Percentiles rank a stretch among this genome's conserved stretches.
These are phyloP conservation scores for Fusarium sp. DNA, from an alignment of 2,329 filamentous ascomycete species.

Conservation along the genomic window DNA sequence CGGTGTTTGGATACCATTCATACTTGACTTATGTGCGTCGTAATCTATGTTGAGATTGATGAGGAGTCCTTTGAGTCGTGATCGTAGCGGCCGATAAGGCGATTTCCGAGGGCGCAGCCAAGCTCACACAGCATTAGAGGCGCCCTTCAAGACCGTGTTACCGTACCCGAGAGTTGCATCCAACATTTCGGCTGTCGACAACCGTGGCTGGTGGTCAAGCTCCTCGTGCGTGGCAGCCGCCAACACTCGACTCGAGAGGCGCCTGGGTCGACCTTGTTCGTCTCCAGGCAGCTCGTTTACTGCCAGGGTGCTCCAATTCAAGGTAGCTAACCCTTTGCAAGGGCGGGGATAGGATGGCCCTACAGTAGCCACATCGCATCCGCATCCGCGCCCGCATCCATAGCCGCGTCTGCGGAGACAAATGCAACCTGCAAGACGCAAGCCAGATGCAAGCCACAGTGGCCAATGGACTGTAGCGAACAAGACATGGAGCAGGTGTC, in stretches of 20 bases:
- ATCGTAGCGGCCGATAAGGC: slow-evolving; percentile 8
- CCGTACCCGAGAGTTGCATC: not conserved
- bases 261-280: not conserved
- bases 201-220: slow-evolving; percentile 19
- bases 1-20: not conserved
- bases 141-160: not conserved
- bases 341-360: slow-evolving; percentile 15
- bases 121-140: not conserved
- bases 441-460: slow-evolving; percentile 20
- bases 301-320: slow-evolving; percentile 9
- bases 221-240: slow-evolving; percentile 2
- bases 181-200: slow-evolving; percentile 12
- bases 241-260: not conserved
- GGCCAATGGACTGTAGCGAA: slow-evolving; percentile 32
- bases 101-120: slow-evolving; percentile 1
- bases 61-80: not conserved
- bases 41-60: not conserved
- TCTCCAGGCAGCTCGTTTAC: not conserved
- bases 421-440: slow-evolving; percentile 21
- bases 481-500: slow-evolving; percentile 21
- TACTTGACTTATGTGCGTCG: not conserved
- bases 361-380: slow-evolving; percentile 28
- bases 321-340: not conserved
- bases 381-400: slow-evolving; percentile 5
- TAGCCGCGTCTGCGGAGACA: slow-evolving; percentile 2